Conservation (phyloP, 1,139 yeast genomes). For the Kluyveromyces sp. region DNA sequence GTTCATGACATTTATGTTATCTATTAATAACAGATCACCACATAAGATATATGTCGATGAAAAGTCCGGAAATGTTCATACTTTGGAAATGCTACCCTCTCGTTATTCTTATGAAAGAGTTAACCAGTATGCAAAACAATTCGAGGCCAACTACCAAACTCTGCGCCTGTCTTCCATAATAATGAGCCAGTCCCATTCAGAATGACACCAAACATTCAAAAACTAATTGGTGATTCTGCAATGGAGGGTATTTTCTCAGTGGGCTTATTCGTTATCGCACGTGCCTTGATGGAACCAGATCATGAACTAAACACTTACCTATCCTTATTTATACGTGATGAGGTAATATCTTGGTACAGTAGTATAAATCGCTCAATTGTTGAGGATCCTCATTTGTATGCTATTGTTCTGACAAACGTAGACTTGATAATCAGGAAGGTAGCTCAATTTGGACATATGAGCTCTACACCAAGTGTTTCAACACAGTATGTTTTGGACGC, state of each 20-base stretch:
- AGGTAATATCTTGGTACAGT: slow-evolving; percentile 86
- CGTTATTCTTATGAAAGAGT: slow-evolving; percentile 36
- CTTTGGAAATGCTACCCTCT: slow-evolving; percentile 92
- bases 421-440: slow-evolving; percentile 71
- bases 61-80: slow-evolving; percentile 84
- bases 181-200: slow-evolving; percentile 97
- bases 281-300: slow-evolving; percentile 85
- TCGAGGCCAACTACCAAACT: slow-evolving; percentile 51
- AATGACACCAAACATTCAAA: slow-evolving; percentile 90
- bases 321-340: slow-evolving; percentile 90
- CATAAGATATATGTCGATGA: slow-evolving; percentile 81
- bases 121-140: slow-evolving; percentile 40
- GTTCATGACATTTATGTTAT: slow-evolving; percentile 90
- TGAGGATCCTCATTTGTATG: slow-evolving; percentile 70
- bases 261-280: slow-evolving; percentile 75
- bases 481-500: slow-evolving; percentile 88
- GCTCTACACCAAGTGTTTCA: slow-evolving; percentile 71
- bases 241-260: slow-evolving; percentile 88
- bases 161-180: slow-evolving; percentile 84
- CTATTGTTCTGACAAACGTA: slow-evolving; percentile 82
- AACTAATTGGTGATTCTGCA: slow-evolving; percentile 86
- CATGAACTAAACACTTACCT: slow-evolving; percentile 81
- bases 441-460: slow-evolving; percentile 67
- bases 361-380: slow-evolving; percentile 59
- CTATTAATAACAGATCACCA: slow-evolving; percentile 89